Conservation (phyloP, 305 asterid genomes). For the Stenogyne calaminthoides region DNA sequence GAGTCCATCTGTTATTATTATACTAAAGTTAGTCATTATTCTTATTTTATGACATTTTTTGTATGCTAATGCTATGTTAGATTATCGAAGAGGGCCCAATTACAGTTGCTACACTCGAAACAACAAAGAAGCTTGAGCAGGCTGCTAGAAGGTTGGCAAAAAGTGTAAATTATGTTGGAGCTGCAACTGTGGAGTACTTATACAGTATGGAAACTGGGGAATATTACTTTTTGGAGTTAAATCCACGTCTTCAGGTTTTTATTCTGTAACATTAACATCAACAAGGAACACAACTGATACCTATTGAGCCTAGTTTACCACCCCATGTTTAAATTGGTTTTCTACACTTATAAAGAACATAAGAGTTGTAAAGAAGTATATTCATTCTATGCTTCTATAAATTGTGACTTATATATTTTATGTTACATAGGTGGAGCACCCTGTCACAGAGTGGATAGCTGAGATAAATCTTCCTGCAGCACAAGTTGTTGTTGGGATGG, state of each 20-base stretch:
- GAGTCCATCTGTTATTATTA: slow-evolving; percentile 16
- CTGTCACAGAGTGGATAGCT: slow-evolving; percentile 99
- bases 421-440: slow-evolving; percentile 89
- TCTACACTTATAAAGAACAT: slow-evolving; percentile 16
- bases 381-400: slow-evolving; percentile 13
- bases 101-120: slow-evolving; percentile 85
- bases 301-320: slow-evolving; percentile 12
- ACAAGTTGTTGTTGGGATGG: slow-evolving; percentile 97
- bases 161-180: slow-evolving; percentile 92
- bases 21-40: slow-evolving; percentile 3
- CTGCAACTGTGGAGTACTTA: slow-evolving; percentile 98
- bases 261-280: slow-evolving; percentile 16
- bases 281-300: slow-evolving; percentile 13
- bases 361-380: slow-evolving; percentile 3
- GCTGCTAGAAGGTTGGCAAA: slow-evolving; percentile 98
- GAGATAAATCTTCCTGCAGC: slow-evolving; percentile 98
- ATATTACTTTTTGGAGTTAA: slow-evolving; percentile 95
- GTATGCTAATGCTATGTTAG: slow-evolving; percentile 43
- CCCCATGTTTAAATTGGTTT: slow-evolving; percentile 22
- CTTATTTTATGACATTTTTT: slow-evolving; percentile 12
- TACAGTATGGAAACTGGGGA: slow-evolving; percentile 99
- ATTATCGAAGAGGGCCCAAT: slow-evolving; percentile 99
- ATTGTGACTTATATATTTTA: slow-evolving; percentile 15
- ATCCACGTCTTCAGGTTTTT: slow-evolving; percentile 92
- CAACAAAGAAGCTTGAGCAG: slow-evolving; percentile 90